Evolutionary conservation across 352 stramenopile genomes (phyloP), one percentile per base, ranked within the genome.

Genomic region (Phytopythium oedochilum): DNA sequence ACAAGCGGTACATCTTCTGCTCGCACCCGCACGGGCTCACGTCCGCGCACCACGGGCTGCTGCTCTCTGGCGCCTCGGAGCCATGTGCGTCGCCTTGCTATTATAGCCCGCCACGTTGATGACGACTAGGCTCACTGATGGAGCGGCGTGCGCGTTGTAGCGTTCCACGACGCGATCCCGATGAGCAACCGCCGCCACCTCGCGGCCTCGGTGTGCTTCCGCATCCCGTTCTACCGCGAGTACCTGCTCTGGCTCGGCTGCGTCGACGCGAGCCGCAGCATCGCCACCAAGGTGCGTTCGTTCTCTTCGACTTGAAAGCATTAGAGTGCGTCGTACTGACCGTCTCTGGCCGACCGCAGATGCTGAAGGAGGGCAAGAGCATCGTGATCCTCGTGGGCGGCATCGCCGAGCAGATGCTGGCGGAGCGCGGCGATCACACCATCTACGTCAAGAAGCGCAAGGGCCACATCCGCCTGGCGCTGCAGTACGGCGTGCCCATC

Each of bases 331-430:
- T n/a, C n/a, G n/a, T n/a, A 45, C 28, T 40, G 34, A 31, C 14
- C 25, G n/a, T n/a, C n/a, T 20, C 18, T 59, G 20, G 14, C n/a
- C 3, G 47, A 61, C 36, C 55, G 31, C 29, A 82, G 63, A 69
- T 87, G 56, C 71, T 92, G 31, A 64, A 61, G 20, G 73, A 78
- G 48, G 81, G 74, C 47, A 89, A 90, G 65, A 92, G 78, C 58
- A 57, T 91, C 42, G 79, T 89, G 23, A 94, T 93, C 35, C 50
- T 92, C 17, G 80, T 94, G 36, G 83, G 84, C 5, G 82, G 83
- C 31, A 91, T 92, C 64, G 61, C 78, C 17, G 84, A 94, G 75
- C 82, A 94, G 63, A 90, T 94, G 83, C 58, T 92, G 22, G 83
- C 82, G 40, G 60, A 88, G 53, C 69, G 67, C 17, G 73, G 77